Evolutionary conservation across 1,284 basidiomycete species (phyloP).

Genomic region (Schizopora paradoxa): DNA sequence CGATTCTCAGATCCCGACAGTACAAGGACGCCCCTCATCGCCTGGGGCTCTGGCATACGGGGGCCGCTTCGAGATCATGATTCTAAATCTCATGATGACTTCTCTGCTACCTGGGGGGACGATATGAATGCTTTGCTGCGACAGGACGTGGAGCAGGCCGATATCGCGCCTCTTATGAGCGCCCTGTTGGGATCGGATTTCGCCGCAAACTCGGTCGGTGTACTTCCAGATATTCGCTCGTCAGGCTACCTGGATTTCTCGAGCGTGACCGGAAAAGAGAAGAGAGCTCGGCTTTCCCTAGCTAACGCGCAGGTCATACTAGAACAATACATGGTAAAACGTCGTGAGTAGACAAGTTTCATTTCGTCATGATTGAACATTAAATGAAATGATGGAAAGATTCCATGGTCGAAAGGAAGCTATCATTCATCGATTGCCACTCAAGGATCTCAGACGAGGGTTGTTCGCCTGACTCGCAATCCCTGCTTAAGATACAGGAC

Average conservation of each 20-base stretch:
- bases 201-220: conserved; percentile 75
- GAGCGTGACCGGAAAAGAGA: conserved; percentile 29
- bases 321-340: conserved; percentile 78
- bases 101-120: conserved; percentile 61
- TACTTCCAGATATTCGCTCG: conserved; percentile 63
- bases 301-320: conserved; percentile 70
- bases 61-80: conserved; percentile 51
- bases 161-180: conserved; percentile 77
- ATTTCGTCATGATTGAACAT: too few species aligned
- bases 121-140: conserved; percentile 43
- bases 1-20: conserved; percentile 70
- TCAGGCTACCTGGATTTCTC: conserved; percentile 48
- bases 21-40: conserved; percentile 81
- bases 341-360: conserved; percentile 49
- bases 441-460: conserved; percentile 31
- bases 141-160: conserved; percentile 80
- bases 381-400: too few species aligned
- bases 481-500: conserved; percentile 38
- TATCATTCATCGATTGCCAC: conserved; percentile 52
- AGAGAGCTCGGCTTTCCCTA: conserved; percentile 52
- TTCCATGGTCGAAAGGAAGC: too few species aligned
- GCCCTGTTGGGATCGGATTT: conserved; percentile 64
- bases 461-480: conserved; percentile 24
- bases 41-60: conserved; percentile 77
- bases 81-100: conserved; percentile 62